phyloP scores from a whole-genome alignment of 2,329 filamentous ascomycete genomes.

The Penicillium sp. region DNA sequence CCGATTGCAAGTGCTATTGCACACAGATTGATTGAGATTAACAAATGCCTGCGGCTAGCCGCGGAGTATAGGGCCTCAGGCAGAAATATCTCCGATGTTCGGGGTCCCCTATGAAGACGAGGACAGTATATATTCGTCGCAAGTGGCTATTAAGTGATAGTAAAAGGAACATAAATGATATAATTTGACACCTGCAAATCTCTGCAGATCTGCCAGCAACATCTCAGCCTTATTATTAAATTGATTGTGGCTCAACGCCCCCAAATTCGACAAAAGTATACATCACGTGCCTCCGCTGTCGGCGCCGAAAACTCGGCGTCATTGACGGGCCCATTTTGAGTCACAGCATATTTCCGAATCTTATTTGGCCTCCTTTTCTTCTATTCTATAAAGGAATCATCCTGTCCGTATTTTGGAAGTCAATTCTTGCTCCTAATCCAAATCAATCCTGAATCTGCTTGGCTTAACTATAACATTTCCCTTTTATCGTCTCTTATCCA shows the following conservation, averaged over 20 bases:
- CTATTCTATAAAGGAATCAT: conserved; percentile 1
- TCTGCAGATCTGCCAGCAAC: neutral
- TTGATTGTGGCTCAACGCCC: neutral
- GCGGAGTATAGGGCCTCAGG: conserved; percentile 3
- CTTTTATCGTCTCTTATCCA: conserved; percentile 18
- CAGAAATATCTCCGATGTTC: conserved; percentile 6
- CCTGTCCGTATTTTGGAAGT: conserved; percentile 1
- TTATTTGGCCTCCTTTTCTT: conserved; percentile 18
- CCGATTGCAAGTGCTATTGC: neutral
- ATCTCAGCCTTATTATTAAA: neutral
- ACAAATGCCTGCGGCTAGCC: conserved; percentile 3
- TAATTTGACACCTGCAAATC: neutral
- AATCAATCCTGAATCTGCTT: conserved; percentile 1
- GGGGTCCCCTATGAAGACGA: neutral
- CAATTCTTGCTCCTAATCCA: neutral
- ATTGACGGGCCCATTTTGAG: conserved; percentile 22
- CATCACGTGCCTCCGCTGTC: conserved; percentile 28
- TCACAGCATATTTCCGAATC: conserved; percentile 21
- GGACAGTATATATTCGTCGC: neutral
- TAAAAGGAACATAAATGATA: neutral
- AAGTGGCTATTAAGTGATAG: neutral
- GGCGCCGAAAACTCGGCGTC: conserved; percentile 27
- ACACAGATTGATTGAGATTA: neutral
- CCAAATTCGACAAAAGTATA: neutral
- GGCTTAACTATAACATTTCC: neutral